Conservation (phyloP, 1,284 basidiomycete species). For the Tetrapyrgos nigripes region DNA sequence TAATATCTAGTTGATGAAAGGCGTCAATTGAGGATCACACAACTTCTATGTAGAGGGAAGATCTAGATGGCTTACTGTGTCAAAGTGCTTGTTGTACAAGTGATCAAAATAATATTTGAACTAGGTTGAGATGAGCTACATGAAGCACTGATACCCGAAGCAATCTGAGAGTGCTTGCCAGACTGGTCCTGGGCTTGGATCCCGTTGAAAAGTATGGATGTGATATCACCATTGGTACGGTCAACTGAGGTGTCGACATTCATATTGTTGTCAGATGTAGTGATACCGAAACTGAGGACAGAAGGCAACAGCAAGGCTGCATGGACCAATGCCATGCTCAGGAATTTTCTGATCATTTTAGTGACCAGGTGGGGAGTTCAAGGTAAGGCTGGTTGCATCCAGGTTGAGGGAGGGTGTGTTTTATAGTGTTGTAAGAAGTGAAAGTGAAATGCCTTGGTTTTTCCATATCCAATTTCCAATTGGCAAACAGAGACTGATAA, state of each 20-base stretch:
- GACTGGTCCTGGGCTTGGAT: slow-evolving; percentile 28
- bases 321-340: no score
- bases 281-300: slow-evolving; percentile 18
- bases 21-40: no score
- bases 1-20: slow-evolving; percentile 41
- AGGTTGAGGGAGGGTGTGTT: no score
- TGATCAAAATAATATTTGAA: slow-evolving; percentile 43
- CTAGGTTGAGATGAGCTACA: slow-evolving; percentile 35
- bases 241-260: no score
- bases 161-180: slow-evolving; percentile 36
- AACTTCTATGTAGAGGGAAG: background rate
- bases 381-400: no score
- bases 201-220: slow-evolving; percentile 41
- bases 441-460: no score
- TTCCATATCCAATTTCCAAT: no score
- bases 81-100: slow-evolving; percentile 37
- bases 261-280: slow-evolving; percentile 16
- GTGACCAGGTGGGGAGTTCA: no score
- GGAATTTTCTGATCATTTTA: no score
- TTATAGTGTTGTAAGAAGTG: no score
- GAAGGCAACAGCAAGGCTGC: slow-evolving; percentile 8
- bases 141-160: slow-evolving; percentile 41
- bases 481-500: no score
- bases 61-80: slow-evolving; percentile 30
- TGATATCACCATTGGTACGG: slow-evolving; percentile 37